Evolutionary conservation across 2,329 filamentous ascomycete species (phyloP).

Genomic region (Aspergillus fumigatus): DNA sequence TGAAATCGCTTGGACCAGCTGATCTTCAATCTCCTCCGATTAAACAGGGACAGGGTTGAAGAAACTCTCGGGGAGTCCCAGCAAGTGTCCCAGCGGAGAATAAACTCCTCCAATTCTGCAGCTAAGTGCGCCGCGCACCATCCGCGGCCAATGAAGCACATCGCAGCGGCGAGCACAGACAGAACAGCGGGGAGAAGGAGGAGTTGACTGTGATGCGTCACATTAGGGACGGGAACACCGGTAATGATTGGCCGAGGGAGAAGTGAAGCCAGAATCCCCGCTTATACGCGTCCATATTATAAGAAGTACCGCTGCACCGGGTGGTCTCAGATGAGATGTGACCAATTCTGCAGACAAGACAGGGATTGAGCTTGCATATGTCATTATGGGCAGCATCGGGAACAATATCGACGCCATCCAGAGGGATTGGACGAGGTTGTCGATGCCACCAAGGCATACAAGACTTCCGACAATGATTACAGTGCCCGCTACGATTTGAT

Average conservation of each 20-base stretch:
- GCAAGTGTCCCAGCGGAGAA: background rate
- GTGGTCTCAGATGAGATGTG: background rate
- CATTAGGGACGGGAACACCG: background rate
- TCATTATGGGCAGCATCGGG: slow-evolving; percentile 1
- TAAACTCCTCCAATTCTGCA: background rate
- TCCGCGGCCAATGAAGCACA: background rate
- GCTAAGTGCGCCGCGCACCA: background rate
- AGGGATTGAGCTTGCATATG: background rate
- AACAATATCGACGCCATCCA: slow-evolving; percentile 2
- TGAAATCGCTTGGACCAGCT: background rate
- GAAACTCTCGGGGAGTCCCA: background rate
- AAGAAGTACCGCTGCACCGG: background rate
- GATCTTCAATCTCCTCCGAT: background rate
- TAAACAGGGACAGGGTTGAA: background rate
- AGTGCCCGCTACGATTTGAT: slow-evolving; percentile 4
- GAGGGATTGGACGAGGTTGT: slow-evolving; percentile 5
- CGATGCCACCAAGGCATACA: background rate
- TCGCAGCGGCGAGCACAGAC: background rate
- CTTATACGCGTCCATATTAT: background rate
- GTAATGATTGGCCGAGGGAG: background rate
- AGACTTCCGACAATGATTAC: background rate
- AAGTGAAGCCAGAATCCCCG: background rate
- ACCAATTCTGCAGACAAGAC: background rate
- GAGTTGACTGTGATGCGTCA: background rate
- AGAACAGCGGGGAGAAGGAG: background rate